Evolutionary conservation across 495 filamentous ascomycete genomes (phyloP), one percentile per base, ranked within the genome.

Genomic region (Tuber brumale): DNA sequence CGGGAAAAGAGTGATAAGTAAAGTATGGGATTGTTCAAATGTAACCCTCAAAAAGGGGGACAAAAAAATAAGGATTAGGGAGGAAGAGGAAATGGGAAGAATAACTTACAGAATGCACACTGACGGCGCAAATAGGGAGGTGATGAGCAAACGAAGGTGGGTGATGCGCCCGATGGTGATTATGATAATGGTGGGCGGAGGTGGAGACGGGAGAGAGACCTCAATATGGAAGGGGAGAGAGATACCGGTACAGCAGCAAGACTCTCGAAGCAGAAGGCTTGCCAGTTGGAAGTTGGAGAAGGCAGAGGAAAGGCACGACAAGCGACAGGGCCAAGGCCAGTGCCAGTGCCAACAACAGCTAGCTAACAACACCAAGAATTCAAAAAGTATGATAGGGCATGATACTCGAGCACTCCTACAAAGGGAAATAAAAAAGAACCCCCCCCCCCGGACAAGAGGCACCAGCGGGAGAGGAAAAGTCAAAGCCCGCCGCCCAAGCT

Each of bases 31-130:
- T 66, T 35, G 57, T 8, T 66, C 16, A 27, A 66, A 66, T 66
- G 57, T 31, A 66, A 66, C 57, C 27, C 31, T 66, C 57, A 35
- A 27, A 35, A 66, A 18, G 57, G 57, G 57, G 57, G 57, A 21
- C 72, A 66, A 66, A 76, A 69, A 69, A 70, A 72, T 48, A 37
- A 73, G n/a, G 57, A 31, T 61, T 18, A 31, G n/a, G 57, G 57
- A 61, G 51, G 48, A 48, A 23, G 48, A 57, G 48, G 48, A 57
- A 57, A 57, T 57, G 48, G 23, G 23, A 61, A 61, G n/a, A 61
- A 61, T 31, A 61, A 61, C 57, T 61, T 61, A 61, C 57, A 61
- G 57, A 61, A 61, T 61, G 57, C 57, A 61, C 57, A 61, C 57
- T 31, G 57, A 61, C 57, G 57, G n/a, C n/a, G 10, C 57, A 61